Base-by-base conservation (phyloP, 176 grass and related monocot species). In the Paspalum notatum region DNA sequence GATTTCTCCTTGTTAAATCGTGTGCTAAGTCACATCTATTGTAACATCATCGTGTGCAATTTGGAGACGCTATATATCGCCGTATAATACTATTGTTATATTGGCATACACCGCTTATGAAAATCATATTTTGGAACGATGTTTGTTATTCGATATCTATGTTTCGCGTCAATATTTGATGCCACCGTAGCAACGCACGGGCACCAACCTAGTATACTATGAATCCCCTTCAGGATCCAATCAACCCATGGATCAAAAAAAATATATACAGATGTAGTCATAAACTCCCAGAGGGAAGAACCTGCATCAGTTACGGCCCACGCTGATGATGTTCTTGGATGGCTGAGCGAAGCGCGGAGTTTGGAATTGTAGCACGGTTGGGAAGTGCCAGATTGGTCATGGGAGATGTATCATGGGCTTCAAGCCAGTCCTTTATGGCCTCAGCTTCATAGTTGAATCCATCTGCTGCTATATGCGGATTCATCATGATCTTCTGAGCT, bases 391-490 rank as follows among this genome's bases (percentile, higher is more conserved):
- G 40, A 54, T 85, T 89, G 38, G 87, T 89, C 87, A 85, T 89
- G 11, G 82, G 81, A 7, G 82, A 85, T 14, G 82, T 85, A 39
- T 85, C 69, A 61, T 81, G 82, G 6, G 75, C 3, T 17, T 85
- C 77, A 7, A 89, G 27, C 87, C 82, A 89, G 1, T 68, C 69
- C 17, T 55, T 76, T 85, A 85, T 81, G 12, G 87, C 87, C 26
- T 81, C 87, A 37, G 87, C 82, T 81, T 89, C 87, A 46, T 89
- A 89, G 1, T 68, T 81, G 62, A 85, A 85, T 7, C 87, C 58
- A 40, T 89, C 82, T 6, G 75, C 59, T 0, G 76, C 87, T n/a
- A 81, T 62, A 16, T 77, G 69, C 1, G 87, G 87, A 46, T 85
- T 77, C 32, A 10, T 81, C 82, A 85, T 89, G 6, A 85, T 45